Percentiles rank a stretch among this genome's conserved stretches.
Evolutionary conservation across 164 flowering plant species (phyloP).

Genomic region (Kingdonia uniflora): DNA sequence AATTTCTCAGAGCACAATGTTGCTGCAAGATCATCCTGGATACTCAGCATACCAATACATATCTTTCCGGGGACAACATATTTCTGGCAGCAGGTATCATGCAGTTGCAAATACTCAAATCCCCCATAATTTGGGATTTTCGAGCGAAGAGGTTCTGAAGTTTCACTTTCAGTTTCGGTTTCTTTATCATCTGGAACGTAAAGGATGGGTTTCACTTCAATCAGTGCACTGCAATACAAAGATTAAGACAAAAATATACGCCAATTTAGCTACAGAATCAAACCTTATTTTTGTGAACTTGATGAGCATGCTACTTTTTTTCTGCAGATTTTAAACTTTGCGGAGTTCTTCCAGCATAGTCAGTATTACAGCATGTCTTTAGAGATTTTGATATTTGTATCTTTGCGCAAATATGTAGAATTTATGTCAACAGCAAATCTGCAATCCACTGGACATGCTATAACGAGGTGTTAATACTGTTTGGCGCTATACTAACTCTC

Average conservation of each 20-base stretch:
- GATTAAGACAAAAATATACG: background rate
- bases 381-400: no score
- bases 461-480: no score
- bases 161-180: slow-evolving; percentile 11
- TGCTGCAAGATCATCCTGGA: slow-evolving; percentile 30
- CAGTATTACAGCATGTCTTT: no score
- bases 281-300: no score
- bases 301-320: no score
- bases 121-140: slow-evolving; percentile 31
- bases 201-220: slow-evolving; percentile 83
- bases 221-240: slow-evolving; percentile 57
- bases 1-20: slow-evolving; percentile 36
- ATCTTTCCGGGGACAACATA: slow-evolving; percentile 45
- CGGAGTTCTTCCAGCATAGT: no score
- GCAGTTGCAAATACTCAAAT: slow-evolving; percentile 52
- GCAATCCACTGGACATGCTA: no score
- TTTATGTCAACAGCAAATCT: no score
- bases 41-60: slow-evolving; percentile 37
- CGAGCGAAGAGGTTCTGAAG: slow-evolving; percentile 13
- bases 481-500: no score
- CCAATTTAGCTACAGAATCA: background rate
- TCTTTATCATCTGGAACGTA: slow-evolving; percentile 34
- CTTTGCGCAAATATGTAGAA: no score
- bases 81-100: slow-evolving; percentile 54
- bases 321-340: no score